Percentiles rank a stretch among this genome's conserved stretches.
Evolutionary conservation across 108 stramenopile genomes (phyloP).

Genomic region (Cyclotella cryptica): DNA sequence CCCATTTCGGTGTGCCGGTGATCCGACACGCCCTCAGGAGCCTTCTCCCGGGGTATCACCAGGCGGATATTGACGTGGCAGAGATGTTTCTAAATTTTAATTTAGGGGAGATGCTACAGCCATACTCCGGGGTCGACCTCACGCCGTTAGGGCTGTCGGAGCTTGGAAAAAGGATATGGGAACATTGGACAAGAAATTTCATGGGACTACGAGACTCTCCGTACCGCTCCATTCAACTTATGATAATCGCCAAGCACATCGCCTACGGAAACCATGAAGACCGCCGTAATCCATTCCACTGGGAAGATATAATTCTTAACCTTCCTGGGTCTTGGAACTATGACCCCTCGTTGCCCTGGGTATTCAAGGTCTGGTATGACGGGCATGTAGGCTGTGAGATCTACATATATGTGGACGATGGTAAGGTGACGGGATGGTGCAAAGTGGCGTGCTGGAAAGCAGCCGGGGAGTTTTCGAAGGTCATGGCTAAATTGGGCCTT

Average conservation of each 20-base stretch:
- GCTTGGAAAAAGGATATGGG: neutral
- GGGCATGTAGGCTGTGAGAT: neutral
- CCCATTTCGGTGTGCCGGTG: no score
- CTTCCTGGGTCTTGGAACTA: conserved; percentile 14
- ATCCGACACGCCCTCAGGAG: conserved; percentile 4
- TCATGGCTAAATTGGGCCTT: neutral
- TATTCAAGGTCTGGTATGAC: neutral
- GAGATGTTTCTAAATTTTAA: no score
- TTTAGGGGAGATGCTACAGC: conserved; percentile 28
- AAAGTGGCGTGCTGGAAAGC: neutral
- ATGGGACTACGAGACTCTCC: no score
- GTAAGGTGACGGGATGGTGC: neutral
- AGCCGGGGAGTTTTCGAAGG: neutral
- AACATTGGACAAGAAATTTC: no score
- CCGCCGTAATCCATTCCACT: conserved; percentile 19
- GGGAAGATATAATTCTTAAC: no score
- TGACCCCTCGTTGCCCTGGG: conserved; percentile 27
- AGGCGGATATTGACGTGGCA: no score
- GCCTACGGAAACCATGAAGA: conserved; percentile 10
- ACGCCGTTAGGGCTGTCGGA: conserved; percentile 7
- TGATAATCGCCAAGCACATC: conserved; percentile 17
- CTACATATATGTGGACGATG: neutral
- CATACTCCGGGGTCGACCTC: conserved; percentile 45
- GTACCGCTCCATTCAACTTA: neutral
- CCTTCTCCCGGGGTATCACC: no score